A percentile compares a stretch with the other conserved stretches of the same genome.
phyloP scores from a whole-genome alignment of 1,139 yeast genomes.

The Kodamaea ohmeri region DNA sequence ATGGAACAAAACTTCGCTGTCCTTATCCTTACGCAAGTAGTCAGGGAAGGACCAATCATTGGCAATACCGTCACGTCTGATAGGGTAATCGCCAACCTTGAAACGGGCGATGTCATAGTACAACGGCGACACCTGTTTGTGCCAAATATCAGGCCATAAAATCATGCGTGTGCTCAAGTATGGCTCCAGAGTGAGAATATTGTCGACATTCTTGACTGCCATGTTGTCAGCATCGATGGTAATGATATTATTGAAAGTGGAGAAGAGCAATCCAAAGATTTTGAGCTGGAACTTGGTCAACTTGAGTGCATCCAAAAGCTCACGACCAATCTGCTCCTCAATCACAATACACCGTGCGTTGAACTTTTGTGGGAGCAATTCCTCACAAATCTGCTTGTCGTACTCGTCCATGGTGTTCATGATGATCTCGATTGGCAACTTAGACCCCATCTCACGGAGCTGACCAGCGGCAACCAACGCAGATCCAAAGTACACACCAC shows the following conservation, averaged over 20 bases:
- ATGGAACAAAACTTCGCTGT: slow-evolving; percentile 27
- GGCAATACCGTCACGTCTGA: slow-evolving; percentile 29
- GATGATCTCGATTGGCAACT: slow-evolving; percentile 36
- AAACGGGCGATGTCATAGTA: slow-evolving; percentile 36
- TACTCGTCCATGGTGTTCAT: slow-evolving; percentile 26
- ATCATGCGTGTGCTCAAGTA: slow-evolving; percentile 30
- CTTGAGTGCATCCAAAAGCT: slow-evolving; percentile 18
- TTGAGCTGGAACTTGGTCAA: slow-evolving; percentile 30
- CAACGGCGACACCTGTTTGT: slow-evolving; percentile 33
- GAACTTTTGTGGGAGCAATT: slow-evolving; percentile 25
- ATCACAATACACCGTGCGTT: slow-evolving; percentile 34
- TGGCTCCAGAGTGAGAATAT: slow-evolving; percentile 25
- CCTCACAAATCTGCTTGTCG: slow-evolving; percentile 31
- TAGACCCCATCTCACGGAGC: slow-evolving; percentile 33
- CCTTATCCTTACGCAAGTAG: slow-evolving; percentile 20
- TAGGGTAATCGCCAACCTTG: slow-evolving; percentile 27
- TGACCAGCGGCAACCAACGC: slow-evolving; percentile 33
- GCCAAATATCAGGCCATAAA: slow-evolving; percentile 43
- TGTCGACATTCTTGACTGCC: slow-evolving; percentile 34
- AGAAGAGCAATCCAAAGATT: slow-evolving; percentile 31
- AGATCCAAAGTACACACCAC: slow-evolving; percentile 28
- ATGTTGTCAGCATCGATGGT: slow-evolving; percentile 37
- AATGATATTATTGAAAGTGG: slow-evolving; percentile 36
- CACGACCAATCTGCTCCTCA: slow-evolving; percentile 29
- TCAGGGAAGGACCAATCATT: slow-evolving; percentile 26